These are phyloP conservation scores for Volvox reticuliferus DNA, from an alignment of 139 green algal genomes.

Conservation along the genomic window DNA sequence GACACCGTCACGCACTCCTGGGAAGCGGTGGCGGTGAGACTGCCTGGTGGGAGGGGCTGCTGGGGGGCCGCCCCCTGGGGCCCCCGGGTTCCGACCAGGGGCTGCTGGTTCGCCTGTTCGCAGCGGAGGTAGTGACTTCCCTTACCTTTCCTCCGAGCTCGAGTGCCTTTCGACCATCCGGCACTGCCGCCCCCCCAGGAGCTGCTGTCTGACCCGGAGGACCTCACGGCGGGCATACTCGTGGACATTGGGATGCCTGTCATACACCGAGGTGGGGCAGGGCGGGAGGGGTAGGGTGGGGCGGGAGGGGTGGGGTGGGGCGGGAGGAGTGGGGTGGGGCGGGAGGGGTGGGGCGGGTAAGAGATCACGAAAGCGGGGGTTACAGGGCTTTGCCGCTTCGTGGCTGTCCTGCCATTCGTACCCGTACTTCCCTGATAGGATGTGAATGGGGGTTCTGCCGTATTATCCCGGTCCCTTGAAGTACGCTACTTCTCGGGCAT, in stretches of 20 bases:
- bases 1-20: slow-evolving; percentile 93
- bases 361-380: too few species aligned
- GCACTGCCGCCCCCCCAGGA: neutral
- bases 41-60: too few species aligned
- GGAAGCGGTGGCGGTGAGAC: slow-evolving; percentile 83
- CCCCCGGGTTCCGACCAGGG: too few species aligned
- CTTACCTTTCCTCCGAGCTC: neutral
- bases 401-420: too few species aligned
- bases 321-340: neutral
- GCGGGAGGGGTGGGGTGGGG: neutral
- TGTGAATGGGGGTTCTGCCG: too few species aligned
- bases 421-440: too few species aligned
- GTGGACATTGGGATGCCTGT: slow-evolving; percentile 95
- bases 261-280: slow-evolving; percentile 78
- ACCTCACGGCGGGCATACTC: slow-evolving; percentile 84
- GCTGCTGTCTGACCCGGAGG: slow-evolving; percentile 22
- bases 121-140: too few species aligned
- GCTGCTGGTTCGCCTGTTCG: too few species aligned
- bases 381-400: too few species aligned
- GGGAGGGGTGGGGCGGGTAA: neutral
- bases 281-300: neutral
- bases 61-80: too few species aligned
- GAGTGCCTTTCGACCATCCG: neutral
- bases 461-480: too few species aligned
- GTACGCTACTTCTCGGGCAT: too few species aligned